These are phyloP conservation scores for Helicocarpus griseus DNA, from an alignment of 2,329 filamentous ascomycete species.

Conservation along the genomic window DNA sequence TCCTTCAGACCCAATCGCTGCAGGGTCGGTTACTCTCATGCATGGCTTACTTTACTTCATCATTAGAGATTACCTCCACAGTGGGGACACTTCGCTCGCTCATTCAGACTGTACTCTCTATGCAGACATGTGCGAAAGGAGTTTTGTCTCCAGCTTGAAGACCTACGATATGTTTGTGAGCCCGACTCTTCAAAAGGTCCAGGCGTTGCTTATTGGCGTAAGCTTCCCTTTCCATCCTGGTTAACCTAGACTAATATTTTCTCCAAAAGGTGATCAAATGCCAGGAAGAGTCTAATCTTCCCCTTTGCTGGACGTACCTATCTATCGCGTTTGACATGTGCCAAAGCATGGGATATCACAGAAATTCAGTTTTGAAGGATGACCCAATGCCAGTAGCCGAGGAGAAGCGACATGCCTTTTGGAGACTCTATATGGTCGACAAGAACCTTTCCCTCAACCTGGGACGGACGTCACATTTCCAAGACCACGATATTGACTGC, in stretches of 20 bases:
- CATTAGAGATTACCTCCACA: slow-evolving; percentile 20
- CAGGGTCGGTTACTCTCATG: slow-evolving; percentile 15
- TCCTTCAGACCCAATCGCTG: slow-evolving; percentile 15
- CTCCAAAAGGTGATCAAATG: slow-evolving; percentile 45
- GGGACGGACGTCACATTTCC: slow-evolving; percentile 48
- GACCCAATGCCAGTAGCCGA: slow-evolving; percentile 17
- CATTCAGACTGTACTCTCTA: slow-evolving; percentile 24
- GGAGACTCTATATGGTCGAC: slow-evolving; percentile 50
- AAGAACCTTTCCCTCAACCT: slow-evolving; percentile 49
- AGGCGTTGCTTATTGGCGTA: slow-evolving; percentile 50
- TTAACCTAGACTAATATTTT: not conserved
- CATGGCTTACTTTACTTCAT: slow-evolving; percentile 19
- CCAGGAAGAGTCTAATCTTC: slow-evolving; percentile 52
- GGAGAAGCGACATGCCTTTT: slow-evolving; percentile 38
- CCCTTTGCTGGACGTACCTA: slow-evolving; percentile 52
- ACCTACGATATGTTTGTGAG: slow-evolving; percentile 48
- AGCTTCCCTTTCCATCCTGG: not conserved
- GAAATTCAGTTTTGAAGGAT: slow-evolving; percentile 22
- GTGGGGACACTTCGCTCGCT: slow-evolving; percentile 30
- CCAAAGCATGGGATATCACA: slow-evolving; percentile 53
- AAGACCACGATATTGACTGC: slow-evolving; percentile 50
- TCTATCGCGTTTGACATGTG: slow-evolving; percentile 50
- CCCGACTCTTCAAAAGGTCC: slow-evolving; percentile 45
- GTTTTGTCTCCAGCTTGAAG: slow-evolving; percentile 34
- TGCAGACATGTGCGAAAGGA: slow-evolving; percentile 28